phyloP scores from a whole-genome alignment of 139 green algal species.

The Limnomonas spitsbergensis region DNA sequence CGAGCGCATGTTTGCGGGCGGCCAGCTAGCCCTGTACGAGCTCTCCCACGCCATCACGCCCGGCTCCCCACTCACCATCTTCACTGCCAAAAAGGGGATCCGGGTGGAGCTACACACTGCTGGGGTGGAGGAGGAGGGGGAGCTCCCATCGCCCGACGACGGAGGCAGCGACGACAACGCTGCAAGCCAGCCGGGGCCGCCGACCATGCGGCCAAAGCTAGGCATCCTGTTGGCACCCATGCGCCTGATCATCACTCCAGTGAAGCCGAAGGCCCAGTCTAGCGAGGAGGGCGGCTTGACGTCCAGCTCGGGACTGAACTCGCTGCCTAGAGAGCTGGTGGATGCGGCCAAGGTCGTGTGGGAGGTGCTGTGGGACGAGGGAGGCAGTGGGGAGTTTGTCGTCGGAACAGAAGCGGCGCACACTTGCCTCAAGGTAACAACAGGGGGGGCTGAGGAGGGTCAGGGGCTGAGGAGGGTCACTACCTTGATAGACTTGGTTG shows the following conservation, averaged over 20 bases:
- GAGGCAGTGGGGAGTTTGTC: conserved; percentile 8
- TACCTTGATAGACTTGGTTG: too few species aligned
- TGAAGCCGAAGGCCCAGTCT: not conserved
- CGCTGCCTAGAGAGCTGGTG: not conserved
- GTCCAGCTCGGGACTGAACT: not conserved
- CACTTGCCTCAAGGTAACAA: conserved; percentile 16
- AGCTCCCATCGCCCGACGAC: not conserved
- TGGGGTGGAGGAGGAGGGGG: conserved; percentile 5
- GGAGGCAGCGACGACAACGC: too few species aligned
- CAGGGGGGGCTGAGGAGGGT: too few species aligned
- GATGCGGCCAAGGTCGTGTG: conserved; percentile 14
- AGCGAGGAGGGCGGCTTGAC: too few species aligned
- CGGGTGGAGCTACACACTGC: conserved; percentile 19
- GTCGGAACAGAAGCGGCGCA: conserved; percentile 15
- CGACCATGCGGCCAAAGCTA: not conserved
- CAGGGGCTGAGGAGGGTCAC: not conserved
- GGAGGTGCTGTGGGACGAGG: conserved; percentile 21
- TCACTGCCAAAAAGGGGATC: conserved; percentile 23
- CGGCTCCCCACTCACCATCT: conserved; percentile 12
- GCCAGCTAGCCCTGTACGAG: conserved; percentile 24
- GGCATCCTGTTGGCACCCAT: conserved; percentile 8
- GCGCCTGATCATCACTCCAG: conserved; percentile 8
- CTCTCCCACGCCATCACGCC: conserved; percentile 24
- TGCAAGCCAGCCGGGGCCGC: not conserved
- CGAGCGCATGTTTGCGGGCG: conserved; percentile 18